Conservation (phyloP, 768 basidiomycete genomes). For the Suillus tomentosus region DNA sequence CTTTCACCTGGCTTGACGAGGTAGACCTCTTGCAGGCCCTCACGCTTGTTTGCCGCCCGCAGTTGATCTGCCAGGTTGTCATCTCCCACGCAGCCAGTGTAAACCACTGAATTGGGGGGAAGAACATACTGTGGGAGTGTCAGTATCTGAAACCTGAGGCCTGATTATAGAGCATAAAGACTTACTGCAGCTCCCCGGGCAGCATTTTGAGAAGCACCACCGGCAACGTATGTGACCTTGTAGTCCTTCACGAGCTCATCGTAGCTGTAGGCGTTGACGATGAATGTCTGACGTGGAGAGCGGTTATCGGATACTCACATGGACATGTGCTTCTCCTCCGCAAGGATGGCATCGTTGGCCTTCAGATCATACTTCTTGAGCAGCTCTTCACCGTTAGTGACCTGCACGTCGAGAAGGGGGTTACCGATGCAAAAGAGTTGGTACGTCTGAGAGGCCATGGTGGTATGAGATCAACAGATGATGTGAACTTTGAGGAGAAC, state of each 20-base stretch:
- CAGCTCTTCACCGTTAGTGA: slow-evolving; percentile 79
- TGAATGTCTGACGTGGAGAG: not conserved
- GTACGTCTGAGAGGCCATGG: slow-evolving; percentile 52
- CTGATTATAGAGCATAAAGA: slow-evolving; percentile 14
- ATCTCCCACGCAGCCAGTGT: slow-evolving; percentile 91
- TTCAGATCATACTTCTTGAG: slow-evolving; percentile 89
- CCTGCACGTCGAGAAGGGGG: slow-evolving; percentile 96
- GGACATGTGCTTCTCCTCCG: slow-evolving; percentile 82
- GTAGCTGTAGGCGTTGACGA: slow-evolving; percentile 57
- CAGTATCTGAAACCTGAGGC: slow-evolving; percentile 8
- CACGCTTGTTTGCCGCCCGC: slow-evolving; percentile 85
- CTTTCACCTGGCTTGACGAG: slow-evolving; percentile 83
- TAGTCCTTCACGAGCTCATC: slow-evolving; percentile 79
- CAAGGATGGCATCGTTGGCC: slow-evolving; percentile 95
- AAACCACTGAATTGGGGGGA: slow-evolving; percentile 86
- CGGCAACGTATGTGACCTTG: slow-evolving; percentile 88
- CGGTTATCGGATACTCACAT: slow-evolving; percentile 54
- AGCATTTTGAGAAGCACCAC: slow-evolving; percentile 96
- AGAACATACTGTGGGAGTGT: slow-evolving; percentile 73
- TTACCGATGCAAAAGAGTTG: slow-evolving; percentile 90
- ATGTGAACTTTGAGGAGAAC: slow-evolving; percentile 14
- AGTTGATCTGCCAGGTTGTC: slow-evolving; percentile 92
- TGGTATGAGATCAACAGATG: slow-evolving; percentile 14
- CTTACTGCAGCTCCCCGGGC: slow-evolving; percentile 94
- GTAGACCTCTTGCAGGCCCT: slow-evolving; percentile 88